Percentiles rank a stretch among this genome's conserved stretches.
These are phyloP conservation scores for Aspergillus sp. DNA, from an alignment of 2,329 filamentous ascomycete species.

Conservation along the genomic window DNA sequence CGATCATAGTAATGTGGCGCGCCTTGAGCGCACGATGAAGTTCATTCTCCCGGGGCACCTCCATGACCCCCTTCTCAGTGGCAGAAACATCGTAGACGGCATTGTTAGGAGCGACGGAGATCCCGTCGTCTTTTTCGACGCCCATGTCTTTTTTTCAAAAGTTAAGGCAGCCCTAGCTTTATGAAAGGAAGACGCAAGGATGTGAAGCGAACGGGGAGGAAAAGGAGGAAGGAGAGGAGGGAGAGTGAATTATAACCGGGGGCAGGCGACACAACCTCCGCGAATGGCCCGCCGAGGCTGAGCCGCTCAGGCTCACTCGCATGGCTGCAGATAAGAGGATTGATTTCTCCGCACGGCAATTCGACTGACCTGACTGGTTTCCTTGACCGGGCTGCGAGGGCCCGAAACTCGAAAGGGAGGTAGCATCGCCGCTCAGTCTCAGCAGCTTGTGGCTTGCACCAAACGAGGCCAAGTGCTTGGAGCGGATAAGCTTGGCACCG, in stretches of 20 bases:
- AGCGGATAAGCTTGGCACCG: slow-evolving; percentile 7
- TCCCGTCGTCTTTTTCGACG: slow-evolving; percentile 22
- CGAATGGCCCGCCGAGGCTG: slow-evolving; percentile 1
- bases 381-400: background rate
- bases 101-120: slow-evolving; percentile 18
- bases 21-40: slow-evolving; percentile 45
- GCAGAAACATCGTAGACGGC: slow-evolving; percentile 18
- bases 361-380: background rate
- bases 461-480: slow-evolving; percentile 2
- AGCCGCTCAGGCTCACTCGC: background rate
- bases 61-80: slow-evolving; percentile 25
- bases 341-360: background rate
- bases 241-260: background rate
- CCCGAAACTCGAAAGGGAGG: background rate
- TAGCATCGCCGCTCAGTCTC: background rate
- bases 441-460: background rate
- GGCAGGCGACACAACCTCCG: background rate
- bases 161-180: background rate
- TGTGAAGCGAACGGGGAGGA: background rate
- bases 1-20: slow-evolving; percentile 45
- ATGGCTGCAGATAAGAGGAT: background rate
- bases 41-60: slow-evolving; percentile 26
- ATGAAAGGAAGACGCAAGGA: background rate
- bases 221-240: background rate
- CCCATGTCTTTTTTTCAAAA: slow-evolving; percentile 5